A percentile compares a stretch with the other conserved stretches of the same genome.
phyloP scores from a whole-genome alignment of 2,329 filamentous ascomycete genomes.

The Xenosphaeropsis pyriputrescens region DNA sequence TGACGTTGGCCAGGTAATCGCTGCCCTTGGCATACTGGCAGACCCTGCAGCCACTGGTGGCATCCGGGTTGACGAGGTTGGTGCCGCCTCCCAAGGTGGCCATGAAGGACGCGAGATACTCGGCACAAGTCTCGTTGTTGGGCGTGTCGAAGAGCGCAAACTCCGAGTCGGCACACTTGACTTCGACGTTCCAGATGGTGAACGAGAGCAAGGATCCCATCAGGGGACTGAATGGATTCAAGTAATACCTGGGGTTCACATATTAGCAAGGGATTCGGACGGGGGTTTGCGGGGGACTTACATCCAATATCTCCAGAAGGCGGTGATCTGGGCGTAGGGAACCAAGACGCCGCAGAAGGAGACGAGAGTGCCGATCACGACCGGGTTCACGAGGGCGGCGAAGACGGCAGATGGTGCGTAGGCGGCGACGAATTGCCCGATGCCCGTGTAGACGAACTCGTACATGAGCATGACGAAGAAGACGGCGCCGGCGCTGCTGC shows the following conservation, averaged over 20 bases:
- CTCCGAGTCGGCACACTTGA: conserved; percentile 32
- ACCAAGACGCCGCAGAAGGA: conserved; percentile 66
- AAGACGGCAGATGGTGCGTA: conserved; percentile 47
- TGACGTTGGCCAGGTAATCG: conserved; percentile 44
- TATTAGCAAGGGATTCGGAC: conserved; percentile 29
- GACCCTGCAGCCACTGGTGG: conserved; percentile 37
- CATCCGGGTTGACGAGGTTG: conserved; percentile 45
- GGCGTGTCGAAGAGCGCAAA: conserved; percentile 25
- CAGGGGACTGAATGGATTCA: conserved; percentile 48
- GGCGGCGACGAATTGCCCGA: conserved; percentile 48
- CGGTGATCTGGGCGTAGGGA: conserved; percentile 43
- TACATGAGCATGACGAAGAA: conserved; percentile 43
- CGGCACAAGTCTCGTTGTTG: conserved; percentile 38
- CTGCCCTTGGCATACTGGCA: conserved; percentile 42
- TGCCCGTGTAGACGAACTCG: conserved; percentile 43
- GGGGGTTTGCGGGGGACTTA: conserved; percentile 26
- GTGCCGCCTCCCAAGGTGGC: conserved; percentile 27
- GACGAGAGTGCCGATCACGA: conserved; percentile 41
- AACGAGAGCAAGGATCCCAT: conserved; percentile 41
- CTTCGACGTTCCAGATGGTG: conserved; percentile 34
- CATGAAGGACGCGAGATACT: conserved; percentile 41
- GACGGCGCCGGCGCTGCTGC: conserved; percentile 31
- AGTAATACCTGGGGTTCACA: conserved; percentile 19
- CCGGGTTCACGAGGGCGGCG: conserved; percentile 39
- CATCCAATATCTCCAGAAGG: conserved; percentile 44